Evolutionary conservation across 352 stramenopile genomes (phyloP).

Genomic region (Phytopythium vexans): DNA sequence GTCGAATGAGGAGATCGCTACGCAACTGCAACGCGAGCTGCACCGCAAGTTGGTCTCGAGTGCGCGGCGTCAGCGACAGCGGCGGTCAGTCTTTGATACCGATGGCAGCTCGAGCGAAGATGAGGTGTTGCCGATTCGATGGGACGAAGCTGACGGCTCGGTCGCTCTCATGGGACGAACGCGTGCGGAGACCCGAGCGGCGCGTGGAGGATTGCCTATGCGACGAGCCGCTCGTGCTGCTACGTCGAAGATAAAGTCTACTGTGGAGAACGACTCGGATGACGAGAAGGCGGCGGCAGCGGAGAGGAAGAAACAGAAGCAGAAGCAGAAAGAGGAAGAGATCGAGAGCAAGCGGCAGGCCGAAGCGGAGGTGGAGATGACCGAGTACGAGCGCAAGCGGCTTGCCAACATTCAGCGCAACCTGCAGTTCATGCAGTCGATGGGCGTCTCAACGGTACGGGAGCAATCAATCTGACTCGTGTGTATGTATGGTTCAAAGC

Average conservation of each 20-base stretch:
- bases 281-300: background rate
- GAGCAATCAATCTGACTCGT: too few relatives aligned
- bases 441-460: constrained; percentile 70
- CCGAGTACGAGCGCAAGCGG: constrained; percentile 80
- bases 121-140: too few relatives aligned
- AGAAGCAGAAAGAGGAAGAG: constrained; percentile 3
- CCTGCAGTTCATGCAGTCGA: constrained; percentile 78
- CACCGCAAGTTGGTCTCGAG: constrained; percentile 13
- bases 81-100: too few relatives aligned
- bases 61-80: too few relatives aligned
- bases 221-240: too few relatives aligned
- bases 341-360: background rate
- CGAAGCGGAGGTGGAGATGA: constrained; percentile 19
- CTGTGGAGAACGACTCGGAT: background rate
- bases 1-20: constrained; percentile 61
- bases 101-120: too few relatives aligned
- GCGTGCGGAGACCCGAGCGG: too few relatives aligned
- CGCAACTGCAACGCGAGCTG: constrained; percentile 51
- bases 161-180: too few relatives aligned
- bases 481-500: too few relatives aligned
- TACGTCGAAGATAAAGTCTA: constrained; percentile 2
- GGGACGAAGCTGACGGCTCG: too few relatives aligned
- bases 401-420: constrained; percentile 85
- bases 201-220: too few relatives aligned
- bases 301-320: constrained; percentile 6